phyloP scores from a whole-genome alignment of 2,329 filamentous ascomycete genomes.

The Purpureocillium takamizusanense region DNA sequence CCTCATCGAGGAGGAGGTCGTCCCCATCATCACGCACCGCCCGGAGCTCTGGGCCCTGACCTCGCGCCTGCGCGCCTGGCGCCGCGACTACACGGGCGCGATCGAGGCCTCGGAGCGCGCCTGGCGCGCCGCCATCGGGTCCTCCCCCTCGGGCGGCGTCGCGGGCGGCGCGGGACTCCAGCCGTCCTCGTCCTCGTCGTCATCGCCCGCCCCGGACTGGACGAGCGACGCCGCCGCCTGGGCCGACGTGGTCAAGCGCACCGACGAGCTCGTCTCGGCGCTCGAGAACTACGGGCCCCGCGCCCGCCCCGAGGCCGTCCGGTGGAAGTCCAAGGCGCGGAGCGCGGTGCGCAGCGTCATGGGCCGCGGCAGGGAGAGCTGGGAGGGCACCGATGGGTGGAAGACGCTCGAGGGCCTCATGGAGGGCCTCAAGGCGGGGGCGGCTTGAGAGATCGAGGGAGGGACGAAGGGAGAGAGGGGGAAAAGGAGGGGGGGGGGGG shows the following conservation, averaged over 20 bases:
- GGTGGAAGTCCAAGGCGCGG: slow-evolving; percentile 84
- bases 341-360: slow-evolving; percentile 77
- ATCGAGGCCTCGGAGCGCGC: slow-evolving; percentile 82
- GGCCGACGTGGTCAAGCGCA: slow-evolving; percentile 66
- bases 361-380: slow-evolving; percentile 70
- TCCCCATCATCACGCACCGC: slow-evolving; percentile 76
- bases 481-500: background rate
- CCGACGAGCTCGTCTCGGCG: slow-evolving; percentile 70
- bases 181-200: slow-evolving; percentile 19
- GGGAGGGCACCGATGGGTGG: slow-evolving; percentile 72
- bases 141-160: slow-evolving; percentile 38
- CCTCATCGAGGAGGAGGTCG: slow-evolving; percentile 65
- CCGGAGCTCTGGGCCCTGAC: slow-evolving; percentile 70
- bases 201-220: slow-evolving; percentile 21
- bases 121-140: slow-evolving; percentile 63
- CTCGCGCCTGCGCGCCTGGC: slow-evolving; percentile 64
- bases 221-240: slow-evolving; percentile 53
- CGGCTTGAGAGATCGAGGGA: too few relatives aligned
- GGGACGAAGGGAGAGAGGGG: too few relatives aligned
- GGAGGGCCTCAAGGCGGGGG: slow-evolving; percentile 40
- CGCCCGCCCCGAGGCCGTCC: slow-evolving; percentile 59
- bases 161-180: slow-evolving; percentile 31
- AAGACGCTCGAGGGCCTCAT: slow-evolving; percentile 46
- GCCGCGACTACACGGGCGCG: slow-evolving; percentile 58
- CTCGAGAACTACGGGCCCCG: slow-evolving; percentile 70